Conservation (phyloP, 805 yeast genomes). For the Kuraishia cidri region DNA sequence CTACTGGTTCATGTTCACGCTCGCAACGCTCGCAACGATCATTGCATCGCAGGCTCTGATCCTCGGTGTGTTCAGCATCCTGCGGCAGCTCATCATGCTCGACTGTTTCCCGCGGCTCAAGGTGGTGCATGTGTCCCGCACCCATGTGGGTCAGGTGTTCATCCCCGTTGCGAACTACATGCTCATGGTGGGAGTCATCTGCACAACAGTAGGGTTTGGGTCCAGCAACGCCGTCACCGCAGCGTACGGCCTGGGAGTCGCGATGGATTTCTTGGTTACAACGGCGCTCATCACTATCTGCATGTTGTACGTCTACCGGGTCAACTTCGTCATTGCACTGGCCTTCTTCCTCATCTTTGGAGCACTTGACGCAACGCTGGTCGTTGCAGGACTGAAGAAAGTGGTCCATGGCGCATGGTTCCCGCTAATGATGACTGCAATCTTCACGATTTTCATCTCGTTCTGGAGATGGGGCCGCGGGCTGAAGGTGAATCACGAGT, state of each 20-base stretch:
- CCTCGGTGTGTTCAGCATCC: constrained; percentile 42
- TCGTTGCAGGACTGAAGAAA: constrained; percentile 40
- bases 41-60: constrained; percentile 57
- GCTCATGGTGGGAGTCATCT: constrained; percentile 40
- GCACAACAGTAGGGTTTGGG: constrained; percentile 43
- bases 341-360: constrained; percentile 28
- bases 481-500: constrained; percentile 28
- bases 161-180: constrained; percentile 41
- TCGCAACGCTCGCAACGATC: constrained; percentile 46
- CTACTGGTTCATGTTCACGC: constrained; percentile 42
- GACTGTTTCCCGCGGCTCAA: constrained; percentile 45
- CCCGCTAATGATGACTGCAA: constrained; percentile 35
- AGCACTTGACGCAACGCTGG: constrained; percentile 35
- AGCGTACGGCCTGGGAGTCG: constrained; percentile 53
- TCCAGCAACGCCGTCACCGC: constrained; percentile 42
- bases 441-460: constrained; percentile 25
- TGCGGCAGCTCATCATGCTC: constrained; percentile 41
- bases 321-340: constrained; percentile 23
- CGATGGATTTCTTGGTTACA: constrained; percentile 46
- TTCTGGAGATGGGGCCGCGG: constrained; percentile 42
- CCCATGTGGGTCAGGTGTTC: constrained; percentile 39
- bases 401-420: constrained; percentile 58
- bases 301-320: constrained; percentile 34
- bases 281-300: constrained; percentile 34
- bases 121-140: constrained; percentile 33